These are phyloP conservation scores for Pisolithus sp. DNA, from an alignment of 768 basidiomycete species.

Conservation along the genomic window DNA sequence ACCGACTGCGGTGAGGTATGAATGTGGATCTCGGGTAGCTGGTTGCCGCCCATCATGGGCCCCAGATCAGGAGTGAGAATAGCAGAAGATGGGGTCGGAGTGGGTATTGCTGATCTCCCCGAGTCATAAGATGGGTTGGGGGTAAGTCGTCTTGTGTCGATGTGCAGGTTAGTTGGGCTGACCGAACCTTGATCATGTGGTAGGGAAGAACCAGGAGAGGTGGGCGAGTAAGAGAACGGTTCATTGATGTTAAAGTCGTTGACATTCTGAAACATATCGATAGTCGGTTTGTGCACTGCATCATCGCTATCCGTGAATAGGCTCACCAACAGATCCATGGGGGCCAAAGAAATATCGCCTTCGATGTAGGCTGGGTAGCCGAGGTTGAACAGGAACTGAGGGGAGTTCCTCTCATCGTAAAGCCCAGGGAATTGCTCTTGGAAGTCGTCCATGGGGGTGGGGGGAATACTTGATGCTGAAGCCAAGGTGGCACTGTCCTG, in stretches of 20 bases:
- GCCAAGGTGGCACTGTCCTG: too few species aligned
- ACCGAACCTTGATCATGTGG: not conserved
- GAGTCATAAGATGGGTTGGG: not conserved
- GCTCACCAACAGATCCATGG: too few species aligned
- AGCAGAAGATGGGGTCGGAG: not conserved
- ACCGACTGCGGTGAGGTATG: not conserved
- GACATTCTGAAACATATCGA: too few species aligned
- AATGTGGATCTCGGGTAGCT: not conserved
- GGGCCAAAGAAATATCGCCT: too few species aligned
- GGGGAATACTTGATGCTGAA: not conserved
- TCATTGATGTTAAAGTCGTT: too few species aligned
- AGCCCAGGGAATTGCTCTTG: conserved; percentile 4
- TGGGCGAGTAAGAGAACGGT: too few species aligned
- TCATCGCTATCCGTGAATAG: too few species aligned
- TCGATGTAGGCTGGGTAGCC: not conserved
- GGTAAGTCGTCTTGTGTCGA: conserved; percentile 13
- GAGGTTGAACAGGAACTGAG: not conserved
- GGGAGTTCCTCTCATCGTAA: not conserved
- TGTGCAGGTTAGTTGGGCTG: conserved; percentile 13
- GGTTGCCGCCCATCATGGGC: not conserved
- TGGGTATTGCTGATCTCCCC: not conserved
- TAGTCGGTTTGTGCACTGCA: too few species aligned
- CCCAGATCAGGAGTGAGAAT: not conserved
- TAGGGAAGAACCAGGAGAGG: too few species aligned
- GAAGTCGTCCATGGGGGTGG: conserved; percentile 11